phyloP scores from a whole-genome alignment of 2,329 filamentous ascomycete genomes.

The Fusarium neocosmosporiellum region DNA sequence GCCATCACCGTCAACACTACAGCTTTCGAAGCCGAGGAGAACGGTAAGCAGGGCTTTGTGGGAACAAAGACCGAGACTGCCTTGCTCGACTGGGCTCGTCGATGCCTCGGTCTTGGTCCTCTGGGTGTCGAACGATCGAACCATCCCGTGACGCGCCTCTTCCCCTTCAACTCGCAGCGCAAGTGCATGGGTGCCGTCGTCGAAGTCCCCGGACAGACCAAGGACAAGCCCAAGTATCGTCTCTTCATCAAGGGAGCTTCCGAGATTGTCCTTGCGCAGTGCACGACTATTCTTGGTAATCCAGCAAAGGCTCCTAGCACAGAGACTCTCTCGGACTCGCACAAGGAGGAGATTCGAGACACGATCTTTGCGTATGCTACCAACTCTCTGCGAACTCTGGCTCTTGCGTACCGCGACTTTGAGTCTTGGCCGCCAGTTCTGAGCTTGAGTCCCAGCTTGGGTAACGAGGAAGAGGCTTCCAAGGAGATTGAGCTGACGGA shows the following conservation, averaged over 20 bases:
- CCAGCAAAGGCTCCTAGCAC: constrained; percentile 56
- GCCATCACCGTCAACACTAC: constrained; percentile 66
- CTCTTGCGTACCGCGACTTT: constrained; percentile 78
- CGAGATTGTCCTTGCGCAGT: constrained; percentile 62
- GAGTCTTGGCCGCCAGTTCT: constrained; percentile 75
- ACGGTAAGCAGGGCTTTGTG: constrained; percentile 57
- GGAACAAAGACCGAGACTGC: constrained; percentile 69
- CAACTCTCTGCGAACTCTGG: constrained; percentile 78
- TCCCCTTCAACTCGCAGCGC: constrained; percentile 64
- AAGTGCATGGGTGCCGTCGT: constrained; percentile 69
- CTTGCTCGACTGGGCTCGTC: constrained; percentile 60
- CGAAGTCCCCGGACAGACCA: constrained; percentile 51
- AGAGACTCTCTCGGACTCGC: constrained; percentile 46
- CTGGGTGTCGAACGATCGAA: constrained; percentile 59
- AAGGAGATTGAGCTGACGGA: constrained; percentile 59
- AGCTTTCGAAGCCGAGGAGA: constrained; percentile 63
- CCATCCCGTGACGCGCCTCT: constrained; percentile 59
- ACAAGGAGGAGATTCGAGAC: constrained; percentile 62
- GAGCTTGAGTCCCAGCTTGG: constrained; percentile 65
- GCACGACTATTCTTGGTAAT: constrained; percentile 61
- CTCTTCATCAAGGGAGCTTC: constrained; percentile 67
- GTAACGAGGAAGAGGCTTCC: constrained; percentile 69
- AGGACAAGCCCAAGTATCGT: constrained; percentile 52
- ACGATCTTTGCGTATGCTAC: constrained; percentile 70
- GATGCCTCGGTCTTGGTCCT: constrained; percentile 60